Conservation (phyloP, 2,329 filamentous ascomycete species). For the Penicillium sp. region DNA sequence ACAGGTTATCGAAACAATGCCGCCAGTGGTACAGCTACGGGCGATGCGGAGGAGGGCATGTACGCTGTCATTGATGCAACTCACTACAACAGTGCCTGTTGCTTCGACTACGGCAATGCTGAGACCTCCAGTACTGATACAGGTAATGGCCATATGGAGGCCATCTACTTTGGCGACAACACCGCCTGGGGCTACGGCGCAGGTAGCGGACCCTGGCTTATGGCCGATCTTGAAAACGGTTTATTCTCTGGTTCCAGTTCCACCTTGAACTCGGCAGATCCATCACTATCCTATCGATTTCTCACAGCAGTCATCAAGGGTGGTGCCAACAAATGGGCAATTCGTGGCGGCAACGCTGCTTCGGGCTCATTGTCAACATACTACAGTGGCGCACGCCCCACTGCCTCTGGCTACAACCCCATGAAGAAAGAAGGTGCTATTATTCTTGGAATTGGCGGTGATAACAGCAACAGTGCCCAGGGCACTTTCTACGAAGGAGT, state of each 20-base stretch:
- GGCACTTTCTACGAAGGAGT: conserved; percentile 70
- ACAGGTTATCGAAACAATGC: conserved; percentile 67
- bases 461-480: conserved; percentile 63
- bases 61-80: conserved; percentile 41
- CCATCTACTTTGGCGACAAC: conserved; percentile 66
- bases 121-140: conserved; percentile 58
- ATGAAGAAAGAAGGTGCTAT: conserved; percentile 70
- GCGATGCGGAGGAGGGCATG: conserved; percentile 54
- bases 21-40: conserved; percentile 57
- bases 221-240: conserved; percentile 71
- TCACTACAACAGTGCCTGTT: conserved; percentile 39
- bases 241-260: conserved; percentile 61
- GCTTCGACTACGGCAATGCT: conserved; percentile 63
- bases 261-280: conserved; percentile 56
- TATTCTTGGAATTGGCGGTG: conserved; percentile 72
- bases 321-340: conserved; percentile 59
- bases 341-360: conserved; percentile 62
- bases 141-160: conserved; percentile 70
- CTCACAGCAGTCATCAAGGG: conserved; percentile 64
- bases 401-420: conserved; percentile 58
- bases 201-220: conserved; percentile 67
- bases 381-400: conserved; percentile 62
- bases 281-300: conserved; percentile 51
- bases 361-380: conserved; percentile 62
- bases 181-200: conserved; percentile 61